Evolutionary conservation across 805 yeast genomes (phyloP).

Genomic region (Zygosaccharomyces siamensis): DNA sequence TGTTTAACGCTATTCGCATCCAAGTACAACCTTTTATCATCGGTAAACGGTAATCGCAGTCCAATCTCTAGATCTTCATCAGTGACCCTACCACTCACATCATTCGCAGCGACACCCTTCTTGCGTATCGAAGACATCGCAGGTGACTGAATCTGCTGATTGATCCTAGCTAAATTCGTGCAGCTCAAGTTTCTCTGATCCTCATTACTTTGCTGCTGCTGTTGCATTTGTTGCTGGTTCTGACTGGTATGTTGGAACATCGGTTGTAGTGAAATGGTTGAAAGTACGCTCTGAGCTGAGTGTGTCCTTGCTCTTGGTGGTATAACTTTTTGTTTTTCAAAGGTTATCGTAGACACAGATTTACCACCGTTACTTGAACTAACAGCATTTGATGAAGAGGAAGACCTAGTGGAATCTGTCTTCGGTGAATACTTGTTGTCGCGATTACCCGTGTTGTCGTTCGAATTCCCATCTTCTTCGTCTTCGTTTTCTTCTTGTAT

Average conservation of each 20-base stretch:
- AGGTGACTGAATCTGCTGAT: constrained; percentile 40
- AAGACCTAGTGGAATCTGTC: constrained; percentile 8
- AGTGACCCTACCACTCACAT: constrained; percentile 21
- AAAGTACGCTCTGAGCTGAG: constrained; percentile 40
- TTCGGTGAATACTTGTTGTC: not conserved
- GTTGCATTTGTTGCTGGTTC: constrained; percentile 11
- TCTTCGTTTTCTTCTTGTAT: constrained; percentile 15
- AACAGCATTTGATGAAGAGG: constrained; percentile 10
- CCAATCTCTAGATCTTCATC: constrained; percentile 23
- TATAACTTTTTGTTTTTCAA: constrained; percentile 61
- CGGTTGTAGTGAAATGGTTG: constrained; percentile 59
- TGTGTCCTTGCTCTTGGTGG: constrained; percentile 39
- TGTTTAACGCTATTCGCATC: constrained; percentile 8
- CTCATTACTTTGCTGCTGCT: constrained; percentile 8
- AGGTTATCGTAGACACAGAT: constrained; percentile 30
- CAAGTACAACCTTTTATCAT: constrained; percentile 24
- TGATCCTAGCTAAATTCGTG: constrained; percentile 28
- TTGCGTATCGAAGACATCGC: constrained; percentile 37
- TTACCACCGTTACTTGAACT: constrained; percentile 9
- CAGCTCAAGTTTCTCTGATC: constrained; percentile 5
- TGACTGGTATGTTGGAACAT: constrained; percentile 43
- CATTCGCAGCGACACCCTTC: constrained; percentile 28
- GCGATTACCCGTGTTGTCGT: not conserved
- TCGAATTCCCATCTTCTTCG: not conserved
- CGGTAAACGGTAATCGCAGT: constrained; percentile 34